A percentile compares a stretch with the other conserved stretches of the same genome.
These are phyloP conservation scores for Alternaria angustiovoidea DNA, from an alignment of 2,329 filamentous ascomycete species.

Conservation along the genomic window DNA sequence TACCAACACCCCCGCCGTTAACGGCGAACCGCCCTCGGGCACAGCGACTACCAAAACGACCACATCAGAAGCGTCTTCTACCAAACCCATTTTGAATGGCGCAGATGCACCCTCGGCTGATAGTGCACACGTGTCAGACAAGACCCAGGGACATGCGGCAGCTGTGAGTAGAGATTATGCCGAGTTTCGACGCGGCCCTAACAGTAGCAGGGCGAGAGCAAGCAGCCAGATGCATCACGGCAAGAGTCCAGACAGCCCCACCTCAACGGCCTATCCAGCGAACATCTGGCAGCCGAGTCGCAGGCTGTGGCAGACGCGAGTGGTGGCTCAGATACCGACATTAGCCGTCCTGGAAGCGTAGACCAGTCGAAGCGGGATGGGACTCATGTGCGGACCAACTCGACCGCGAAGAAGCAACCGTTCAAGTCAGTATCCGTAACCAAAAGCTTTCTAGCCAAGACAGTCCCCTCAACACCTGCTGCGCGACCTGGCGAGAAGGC, in stretches of 20 bases:
- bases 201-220: conserved; percentile 27
- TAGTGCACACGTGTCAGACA: conserved; percentile 27
- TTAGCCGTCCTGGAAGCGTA: conserved; percentile 64
- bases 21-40: conserved; percentile 53
- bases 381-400: conserved; percentile 65
- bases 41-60: conserved; percentile 42
- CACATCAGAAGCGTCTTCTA: conserved; percentile 50
- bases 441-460: conserved; percentile 83
- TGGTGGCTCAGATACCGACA: conserved; percentile 79
- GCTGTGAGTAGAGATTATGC: conserved; percentile 31
- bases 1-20: conserved; percentile 63
- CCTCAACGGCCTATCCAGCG: conserved; percentile 48
- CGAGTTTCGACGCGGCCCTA: conserved; percentile 17
- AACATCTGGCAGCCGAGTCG: conserved; percentile 44
- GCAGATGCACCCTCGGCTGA: conserved; percentile 28
- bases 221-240: conserved; percentile 17
- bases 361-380: conserved; percentile 65
- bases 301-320: conserved; percentile 70
- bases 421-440: conserved; percentile 90
- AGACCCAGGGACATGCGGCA: conserved; percentile 22
- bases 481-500: conserved; percentile 65
- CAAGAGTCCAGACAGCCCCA: conserved; percentile 35
- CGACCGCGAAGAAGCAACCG: conserved; percentile 73
- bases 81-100: conserved; percentile 34
- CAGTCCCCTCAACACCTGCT: conserved; percentile 60